Evolutionary conservation across 768 basidiomycete genomes (phyloP), one percentile per base, ranked within the genome.

Genomic region (Russula olivacea): DNA sequence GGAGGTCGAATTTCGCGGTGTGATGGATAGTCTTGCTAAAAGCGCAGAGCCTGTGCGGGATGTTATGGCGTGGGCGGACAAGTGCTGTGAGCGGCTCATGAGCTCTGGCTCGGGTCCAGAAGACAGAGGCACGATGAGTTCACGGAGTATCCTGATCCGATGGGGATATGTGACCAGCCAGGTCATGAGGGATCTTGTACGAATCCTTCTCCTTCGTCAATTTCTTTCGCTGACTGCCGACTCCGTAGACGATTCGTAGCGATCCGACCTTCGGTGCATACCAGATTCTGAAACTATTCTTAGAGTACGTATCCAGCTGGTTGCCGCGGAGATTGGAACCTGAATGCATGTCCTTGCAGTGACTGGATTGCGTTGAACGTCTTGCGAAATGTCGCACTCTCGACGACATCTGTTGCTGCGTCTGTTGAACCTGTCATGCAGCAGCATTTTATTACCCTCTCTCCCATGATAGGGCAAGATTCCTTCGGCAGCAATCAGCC

Each of bases 131-230:
- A 84, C 86, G 17, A 85, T 93, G 87, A 91, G 89, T 73, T 91
- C 91, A 52, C 80, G 92, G 66, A 92, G 90, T 71, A 83, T 93
- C 58, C 79, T 94, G 71, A 91, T 93, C 72, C 85, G 91, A 59
- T 93, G 91, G 91, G 89, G 91, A 55, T 93, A 93, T 75, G 92
- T 93, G 71, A 93, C 91, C 19, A 90, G 88, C 74, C 91, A 94
- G 74, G 85, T 94, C 69, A 94, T 93, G 91, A 80, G 92, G 69
- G 92, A 94, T 74, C 77, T 94, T 73, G 89, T 92, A 72, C 73
- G 88, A 74, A 5, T 17, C 21, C 19, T 38, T 40, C 55, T 28
- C 61, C 36, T 55, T 58, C 40, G 15, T 5, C 32, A 17, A 48
- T 59, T 49, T 57, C 17, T 41, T 36, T 49, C 14, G 25, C 58